Evolutionary conservation across 2,329 filamentous ascomycete genomes (phyloP), one percentile per base, ranked within the genome.

Genomic region (Hypoxylon sp.): DNA sequence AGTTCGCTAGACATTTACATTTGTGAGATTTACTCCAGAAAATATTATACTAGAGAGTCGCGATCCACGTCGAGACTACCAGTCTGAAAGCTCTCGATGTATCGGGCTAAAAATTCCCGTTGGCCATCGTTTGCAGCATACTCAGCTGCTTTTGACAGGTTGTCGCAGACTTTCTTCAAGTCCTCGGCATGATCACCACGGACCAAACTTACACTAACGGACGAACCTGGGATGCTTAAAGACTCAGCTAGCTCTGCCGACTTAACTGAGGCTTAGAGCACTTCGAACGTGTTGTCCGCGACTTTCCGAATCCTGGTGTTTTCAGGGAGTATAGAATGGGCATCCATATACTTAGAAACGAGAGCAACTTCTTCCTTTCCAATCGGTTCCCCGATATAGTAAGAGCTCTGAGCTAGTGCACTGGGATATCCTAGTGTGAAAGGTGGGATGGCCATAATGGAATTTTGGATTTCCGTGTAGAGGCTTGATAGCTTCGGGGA

Each of bases 361-460:
- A 80, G 75, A n/a, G 80, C 80, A 59, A 89, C 86, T 59, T 89
- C 86, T 23, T 82, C 78, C 71, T 85, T 81, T 23, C 17, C 14
- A 7, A 57, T 57, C 1, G 13, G 6, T 11, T 82, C 82, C 36
- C 85, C 82, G 1, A 84, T 85, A 74, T 89, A 89, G 73, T 89
- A 89, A 4, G 81, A 80, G 30, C 84, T 86, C 77, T 88, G 83
- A 64, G 87, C 82, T 13, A 81, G 81, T 6, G 79, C 74, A 19
- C 84, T 81, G 2, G 86, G 82, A 74, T 85, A 88, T 14, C 87
- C 87, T n/a, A 89, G 79, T 61, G 85, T 82, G 78, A 85, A 87
- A 56, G 85, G 80, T 2, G 81, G 81, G 21, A 80, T 82, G 62
- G 85, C 78, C 46, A 83, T 84, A 17, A 89, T 83, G 2, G 80